Conservation (phyloP, 1,284 basidiomycete genomes). For the Ceratobasidium sp. region DNA sequence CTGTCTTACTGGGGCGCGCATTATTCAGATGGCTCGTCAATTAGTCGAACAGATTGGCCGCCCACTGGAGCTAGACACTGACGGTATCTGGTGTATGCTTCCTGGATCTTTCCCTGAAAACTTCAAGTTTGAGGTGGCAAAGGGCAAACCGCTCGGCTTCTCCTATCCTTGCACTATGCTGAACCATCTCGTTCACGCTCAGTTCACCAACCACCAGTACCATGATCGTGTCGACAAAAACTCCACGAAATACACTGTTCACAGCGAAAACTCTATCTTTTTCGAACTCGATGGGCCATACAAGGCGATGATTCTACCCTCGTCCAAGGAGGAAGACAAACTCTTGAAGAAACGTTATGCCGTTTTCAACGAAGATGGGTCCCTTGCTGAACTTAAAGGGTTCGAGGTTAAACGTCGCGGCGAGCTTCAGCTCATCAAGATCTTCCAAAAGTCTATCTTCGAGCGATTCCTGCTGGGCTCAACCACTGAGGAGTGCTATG, state of each 20-base stretch:
- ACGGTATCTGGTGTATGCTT: slow-evolving; percentile 99
- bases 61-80: slow-evolving; percentile 97
- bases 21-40: slow-evolving; percentile 99
- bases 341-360: slow-evolving; percentile 99
- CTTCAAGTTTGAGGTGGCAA: slow-evolving; percentile 92
- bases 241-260: slow-evolving; percentile 85
- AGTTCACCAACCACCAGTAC: slow-evolving; percentile 98
- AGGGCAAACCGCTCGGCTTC: slow-evolving; percentile 88
- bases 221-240: slow-evolving; percentile 86
- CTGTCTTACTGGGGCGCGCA: slow-evolving; percentile 97
- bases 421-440: slow-evolving; percentile 99
- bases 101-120: slow-evolving; percentile 98
- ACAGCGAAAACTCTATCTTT: slow-evolving; percentile 99
- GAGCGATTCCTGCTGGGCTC: slow-evolving; percentile 95
- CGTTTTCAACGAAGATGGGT: slow-evolving; percentile 99
- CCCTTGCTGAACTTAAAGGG: slow-evolving; percentile 96
- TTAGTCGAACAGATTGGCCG: slow-evolving; percentile 97
- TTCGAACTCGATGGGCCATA: slow-evolving; percentile 99
- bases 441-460: slow-evolving; percentile 99
- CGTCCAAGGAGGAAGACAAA: slow-evolving; percentile 99
- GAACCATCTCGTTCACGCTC: slow-evolving; percentile 95
- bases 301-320: slow-evolving; percentile 98
- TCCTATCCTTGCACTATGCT: slow-evolving; percentile 99
- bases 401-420: slow-evolving; percentile 99
- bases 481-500: slow-evolving; percentile 95